Evolutionary conservation across 768 basidiomycete species (phyloP).

Genomic region (Rhodotorula kratochvilovae): DNA sequence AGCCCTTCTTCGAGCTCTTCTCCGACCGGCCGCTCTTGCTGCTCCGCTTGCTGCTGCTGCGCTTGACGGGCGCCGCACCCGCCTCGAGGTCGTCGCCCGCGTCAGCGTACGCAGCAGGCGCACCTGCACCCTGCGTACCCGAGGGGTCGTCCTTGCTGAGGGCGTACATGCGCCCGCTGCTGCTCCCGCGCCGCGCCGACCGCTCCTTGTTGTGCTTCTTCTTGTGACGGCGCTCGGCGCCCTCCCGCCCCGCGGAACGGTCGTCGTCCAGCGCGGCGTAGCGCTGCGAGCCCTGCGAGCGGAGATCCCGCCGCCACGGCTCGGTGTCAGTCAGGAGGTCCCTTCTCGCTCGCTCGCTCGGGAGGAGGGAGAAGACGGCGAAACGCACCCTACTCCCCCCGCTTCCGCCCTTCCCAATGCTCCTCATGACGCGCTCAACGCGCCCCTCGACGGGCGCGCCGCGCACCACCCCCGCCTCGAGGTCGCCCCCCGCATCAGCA

Average conservation of each 20-base stretch:
- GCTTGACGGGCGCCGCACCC: not conserved
- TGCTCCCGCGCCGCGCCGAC: too few species aligned
- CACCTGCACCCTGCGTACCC: not conserved
- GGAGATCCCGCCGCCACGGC: too few species aligned
- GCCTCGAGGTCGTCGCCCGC: too few species aligned
- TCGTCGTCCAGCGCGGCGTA: not conserved
- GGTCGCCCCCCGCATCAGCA: not conserved
- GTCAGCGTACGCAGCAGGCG: not conserved
- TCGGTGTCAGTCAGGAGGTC: not conserved
- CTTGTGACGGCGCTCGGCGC: not conserved
- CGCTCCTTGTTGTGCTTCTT: not conserved
- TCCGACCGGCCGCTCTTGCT: too few species aligned
- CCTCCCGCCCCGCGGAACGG: not conserved
- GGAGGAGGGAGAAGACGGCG: not conserved
- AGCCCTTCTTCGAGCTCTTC: too few species aligned
- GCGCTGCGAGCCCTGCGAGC: not conserved
- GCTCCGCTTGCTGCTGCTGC: not conserved
- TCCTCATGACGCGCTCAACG: slow-evolving; percentile 10
- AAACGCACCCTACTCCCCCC: not conserved
- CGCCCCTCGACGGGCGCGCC: slow-evolving; percentile 11
- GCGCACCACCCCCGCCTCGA: slow-evolving; percentile 18
- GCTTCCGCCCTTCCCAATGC: not conserved
- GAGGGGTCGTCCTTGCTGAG: not conserved
- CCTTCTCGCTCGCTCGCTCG: not conserved
- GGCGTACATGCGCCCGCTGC: not conserved